Evolutionary conservation across 2,329 filamentous ascomycete genomes (phyloP).

Genomic region (Fusarium dlaminii): DNA sequence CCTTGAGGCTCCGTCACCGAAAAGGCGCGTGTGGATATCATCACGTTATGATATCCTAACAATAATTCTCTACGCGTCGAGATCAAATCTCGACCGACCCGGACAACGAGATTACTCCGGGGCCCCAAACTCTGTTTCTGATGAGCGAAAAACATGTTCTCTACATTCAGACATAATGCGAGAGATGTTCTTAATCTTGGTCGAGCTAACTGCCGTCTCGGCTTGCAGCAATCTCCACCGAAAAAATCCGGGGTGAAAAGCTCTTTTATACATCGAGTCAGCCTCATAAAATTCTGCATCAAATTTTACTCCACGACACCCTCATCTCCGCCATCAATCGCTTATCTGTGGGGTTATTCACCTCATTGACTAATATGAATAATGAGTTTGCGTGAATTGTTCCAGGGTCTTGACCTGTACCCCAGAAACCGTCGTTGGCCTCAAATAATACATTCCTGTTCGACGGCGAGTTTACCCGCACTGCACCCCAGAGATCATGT

Average conservation of each 20-base stretch:
- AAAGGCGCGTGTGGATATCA: conserved; percentile 15
- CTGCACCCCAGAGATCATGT: conserved; percentile 19
- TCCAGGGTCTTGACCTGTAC: neutral
- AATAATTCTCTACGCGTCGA: conserved; percentile 13
- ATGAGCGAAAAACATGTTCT: neutral
- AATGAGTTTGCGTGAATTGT: conserved; percentile 2
- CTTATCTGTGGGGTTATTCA: conserved; percentile 31
- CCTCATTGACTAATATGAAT: conserved; percentile 29
- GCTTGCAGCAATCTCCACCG: neutral
- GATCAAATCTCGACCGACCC: neutral
- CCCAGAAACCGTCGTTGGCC: neutral
- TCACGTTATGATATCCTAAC: conserved; percentile 39
- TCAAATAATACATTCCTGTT: neutral
- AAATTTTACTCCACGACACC: neutral
- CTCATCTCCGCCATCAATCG: conserved; percentile 12
- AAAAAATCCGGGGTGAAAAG: neutral
- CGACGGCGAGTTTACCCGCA: conserved; percentile 1
- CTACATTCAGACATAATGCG: neutral
- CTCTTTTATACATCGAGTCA: conserved; percentile 11
- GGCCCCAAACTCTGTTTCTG: conserved; percentile 13
- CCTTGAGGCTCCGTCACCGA: conserved; percentile 2
- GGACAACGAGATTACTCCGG: conserved; percentile 27
- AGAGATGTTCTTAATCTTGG: neutral
- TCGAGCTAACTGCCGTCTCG: neutral
- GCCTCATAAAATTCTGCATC: neutral